Evolutionary conservation across 2,329 filamentous ascomycete species (phyloP), one percentile per base, ranked within the genome.

Genomic region (Seiridium cupressi): DNA sequence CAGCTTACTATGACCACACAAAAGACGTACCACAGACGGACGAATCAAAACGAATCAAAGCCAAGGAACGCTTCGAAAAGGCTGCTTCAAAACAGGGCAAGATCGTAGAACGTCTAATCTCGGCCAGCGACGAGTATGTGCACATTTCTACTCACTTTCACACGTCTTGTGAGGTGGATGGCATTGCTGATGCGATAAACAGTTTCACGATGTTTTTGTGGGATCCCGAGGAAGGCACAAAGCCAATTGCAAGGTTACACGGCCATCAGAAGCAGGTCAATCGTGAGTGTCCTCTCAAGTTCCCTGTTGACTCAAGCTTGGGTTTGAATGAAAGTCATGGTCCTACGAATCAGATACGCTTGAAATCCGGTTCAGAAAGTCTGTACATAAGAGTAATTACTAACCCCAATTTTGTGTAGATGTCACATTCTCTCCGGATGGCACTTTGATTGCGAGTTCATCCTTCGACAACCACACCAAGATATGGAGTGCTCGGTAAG

Each of bases 391-490:
- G 18, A 26, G 18, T 26, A 26, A 26, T 26, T 26, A 26, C 18
- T 26, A 26, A 26, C 18, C 18, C 18, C 18, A 26, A 26, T 26
- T 26, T 26, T 26, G 18, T 26, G 18, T 26, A 26, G 18, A 97
- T 72, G 93, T 98, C 53, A 90, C 89, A 0, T 98, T 98, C 76
- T 97, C 92, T 1, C 93, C 94, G 0, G 93, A 98, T 70, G 94
- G 93, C 40, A 82, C 86, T 7, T 84, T 94, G 61, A 93, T 99
- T 68, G 95, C 95, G 7, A 96, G 91, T 44, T 89, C 91, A 7
- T 89, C 89, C 3, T 99, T 94, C 79, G 95, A 99, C 74, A 99
- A 98, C 73, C 91, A 94, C 69, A 92, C 94, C 67, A 97, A 97
- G 77, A 77, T 97, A 34, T 98, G 93, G 93, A 91, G 88, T 66